Conservation (phyloP, 805 yeast genomes). For the Diddensiella santjacobensis region DNA sequence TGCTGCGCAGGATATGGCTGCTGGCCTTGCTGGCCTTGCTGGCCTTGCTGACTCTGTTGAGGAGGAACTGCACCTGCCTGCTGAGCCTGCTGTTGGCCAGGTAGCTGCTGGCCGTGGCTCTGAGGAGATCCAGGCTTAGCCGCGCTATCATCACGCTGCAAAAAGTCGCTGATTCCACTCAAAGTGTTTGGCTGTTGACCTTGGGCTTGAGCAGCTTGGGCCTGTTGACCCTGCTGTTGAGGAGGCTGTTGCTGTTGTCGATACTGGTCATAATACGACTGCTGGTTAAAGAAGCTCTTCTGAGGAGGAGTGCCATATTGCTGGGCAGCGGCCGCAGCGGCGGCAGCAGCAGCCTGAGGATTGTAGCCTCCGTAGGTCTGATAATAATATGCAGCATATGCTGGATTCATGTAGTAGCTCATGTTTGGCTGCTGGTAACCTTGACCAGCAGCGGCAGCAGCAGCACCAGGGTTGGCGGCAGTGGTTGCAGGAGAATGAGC, state of each 20-base stretch:
- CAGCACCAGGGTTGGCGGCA: constrained; percentile 20
- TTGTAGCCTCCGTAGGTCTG: constrained; percentile 26
- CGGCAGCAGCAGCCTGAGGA: constrained; percentile 26
- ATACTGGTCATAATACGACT: constrained; percentile 21
- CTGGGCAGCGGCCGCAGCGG: constrained; percentile 18
- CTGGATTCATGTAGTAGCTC: constrained; percentile 27
- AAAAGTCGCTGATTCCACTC: constrained; percentile 23
- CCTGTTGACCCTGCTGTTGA: constrained; percentile 23
- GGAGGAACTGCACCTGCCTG: constrained; percentile 16
- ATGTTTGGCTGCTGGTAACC: constrained; percentile 21
- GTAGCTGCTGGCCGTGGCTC: constrained; percentile 29
- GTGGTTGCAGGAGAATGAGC: constrained; percentile 23
- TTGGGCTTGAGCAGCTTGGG: neutral
- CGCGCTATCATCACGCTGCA: constrained; percentile 21
- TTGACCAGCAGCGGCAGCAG: constrained; percentile 17
- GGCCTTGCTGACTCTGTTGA: constrained; percentile 21
- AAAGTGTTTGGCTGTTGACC: constrained; percentile 9
- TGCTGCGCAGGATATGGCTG: constrained; percentile 24
- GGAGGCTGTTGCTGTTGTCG: constrained; percentile 19
- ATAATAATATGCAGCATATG: constrained; percentile 28
- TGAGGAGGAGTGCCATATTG: constrained; percentile 23
- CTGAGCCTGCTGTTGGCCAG: constrained; percentile 19
- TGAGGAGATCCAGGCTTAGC: constrained; percentile 27
- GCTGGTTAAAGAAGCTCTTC: constrained; percentile 25
- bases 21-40: constrained; percentile 13